Evolutionary conservation across 1,139 yeast species (phyloP).

Genomic region (Diutina siamensis): DNA sequence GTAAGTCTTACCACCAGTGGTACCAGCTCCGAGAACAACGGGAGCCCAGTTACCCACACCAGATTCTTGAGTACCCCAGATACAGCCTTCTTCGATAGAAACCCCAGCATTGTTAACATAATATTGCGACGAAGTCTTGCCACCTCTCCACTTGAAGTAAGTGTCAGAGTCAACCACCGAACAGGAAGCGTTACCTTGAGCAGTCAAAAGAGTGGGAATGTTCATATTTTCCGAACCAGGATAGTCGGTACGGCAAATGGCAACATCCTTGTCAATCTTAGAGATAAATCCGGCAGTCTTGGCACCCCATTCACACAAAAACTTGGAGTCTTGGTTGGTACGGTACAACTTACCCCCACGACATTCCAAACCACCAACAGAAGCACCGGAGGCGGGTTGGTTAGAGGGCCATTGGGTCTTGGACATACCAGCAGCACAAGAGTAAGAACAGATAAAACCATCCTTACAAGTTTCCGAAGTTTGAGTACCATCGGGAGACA

Average conservation of each 20-base stretch:
- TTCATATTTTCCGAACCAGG: slow-evolving; percentile 99
- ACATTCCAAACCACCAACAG: slow-evolving; percentile 85
- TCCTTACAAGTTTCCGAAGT: slow-evolving; percentile 63
- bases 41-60: slow-evolving; percentile 99
- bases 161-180: slow-evolving; percentile 67
- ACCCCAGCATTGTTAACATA: slow-evolving; percentile 97
- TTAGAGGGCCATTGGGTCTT: slow-evolving; percentile 90
- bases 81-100: slow-evolving; percentile 76
- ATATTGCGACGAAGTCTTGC: slow-evolving; percentile 85
- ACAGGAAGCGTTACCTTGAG: slow-evolving; percentile 54
- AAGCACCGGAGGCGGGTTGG: slow-evolving; percentile 80
- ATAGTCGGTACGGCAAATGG: slow-evolving; percentile 95
- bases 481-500: slow-evolving; percentile 40
- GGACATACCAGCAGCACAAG: slow-evolving; percentile 94
- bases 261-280: slow-evolving; percentile 52
- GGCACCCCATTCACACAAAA: slow-evolving; percentile 80
- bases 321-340: slow-evolving; percentile 47
- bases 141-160: slow-evolving; percentile 78
- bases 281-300: slow-evolving; percentile 59
- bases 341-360: slow-evolving; percentile 70
- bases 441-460: slow-evolving; percentile 91
- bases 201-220: slow-evolving; percentile 71
- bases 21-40: slow-evolving; percentile 87
- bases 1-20: slow-evolving; percentile 67
- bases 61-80: slow-evolving; percentile 77